Base-by-base conservation (phyloP, 768 basidiomycete genomes). In the Mycena galopus region DNA sequence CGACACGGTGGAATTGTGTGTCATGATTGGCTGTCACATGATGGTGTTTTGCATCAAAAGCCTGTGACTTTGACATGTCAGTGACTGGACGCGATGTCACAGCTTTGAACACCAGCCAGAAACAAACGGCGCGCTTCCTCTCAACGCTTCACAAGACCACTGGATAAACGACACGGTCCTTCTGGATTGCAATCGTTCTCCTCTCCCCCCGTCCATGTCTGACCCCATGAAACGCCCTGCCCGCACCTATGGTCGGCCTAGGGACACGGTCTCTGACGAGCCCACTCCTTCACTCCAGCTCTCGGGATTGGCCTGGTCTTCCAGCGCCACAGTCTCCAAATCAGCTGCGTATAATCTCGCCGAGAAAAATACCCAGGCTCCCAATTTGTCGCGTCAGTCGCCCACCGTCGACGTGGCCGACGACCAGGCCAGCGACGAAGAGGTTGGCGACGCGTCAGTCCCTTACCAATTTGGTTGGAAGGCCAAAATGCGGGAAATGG, bases 241-340 rank as follows among this genome's bases (percentile, higher is more conserved):
- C 17, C 73, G 73, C 59, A 75, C 70, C 9, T 75, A 75, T 61
- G 73, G 70, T 35, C 30, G 66, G 12, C 69, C 73, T 61, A 69
- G 25, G 63, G 51, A 64, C 62, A 8, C 53, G 19, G 67, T 63
- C 61, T 33, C 33, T 42, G 66, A 58, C 27, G 47, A 68, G 67
- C 1, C 58, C 25, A 55, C 21, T 27, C 19, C 56, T 33, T 50
- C 68, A 42, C 60, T 63, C 27, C 67, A 60, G 63, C 63, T 25
- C 16, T 59, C 50, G 12, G 44, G 25, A 33, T 32, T 66, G 12
- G 32, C 57, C 17, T 56, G 33, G 51, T 11, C 35, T 23, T 32
- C 39, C 10, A 57, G 9, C 0, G 9, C 39, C 23, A 7, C 62
- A 19, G 56, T 29, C 29, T 39, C 25, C 23, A 32, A 17, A 17